Percentiles rank a stretch among this genome's conserved stretches.
Evolutionary conservation across 805 yeast species (phyloP).

Genomic region (Peterozyma xylosa): DNA sequence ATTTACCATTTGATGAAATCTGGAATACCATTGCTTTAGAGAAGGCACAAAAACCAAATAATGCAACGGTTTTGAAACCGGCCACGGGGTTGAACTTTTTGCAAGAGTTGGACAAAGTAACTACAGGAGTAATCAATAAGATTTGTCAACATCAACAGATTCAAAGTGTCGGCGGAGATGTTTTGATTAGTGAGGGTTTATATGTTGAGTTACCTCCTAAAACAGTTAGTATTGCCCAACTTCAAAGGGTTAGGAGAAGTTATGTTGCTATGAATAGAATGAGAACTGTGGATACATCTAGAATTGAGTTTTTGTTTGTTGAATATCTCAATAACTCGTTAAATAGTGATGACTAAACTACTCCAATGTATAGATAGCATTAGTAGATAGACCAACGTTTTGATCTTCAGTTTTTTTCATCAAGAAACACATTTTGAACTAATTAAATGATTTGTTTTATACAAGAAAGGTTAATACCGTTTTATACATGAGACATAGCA

Average conservation of each 20-base stretch:
- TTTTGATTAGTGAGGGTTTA: conserved; percentile 33
- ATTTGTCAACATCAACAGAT: conserved; percentile 58
- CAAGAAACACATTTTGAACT: too few relatives aligned
- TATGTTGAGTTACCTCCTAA: conserved; percentile 56
- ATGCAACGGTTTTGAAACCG: conserved; percentile 77
- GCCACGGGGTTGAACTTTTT: conserved; percentile 71
- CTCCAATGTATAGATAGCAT: too few relatives aligned
- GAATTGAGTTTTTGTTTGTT: conserved; percentile 68
- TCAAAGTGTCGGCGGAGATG: conserved; percentile 38
- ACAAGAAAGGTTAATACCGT: too few relatives aligned
- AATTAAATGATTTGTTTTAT: too few relatives aligned
- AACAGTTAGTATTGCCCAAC: conserved; percentile 60
- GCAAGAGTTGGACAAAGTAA: conserved; percentile 67
- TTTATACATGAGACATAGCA: too few relatives aligned
- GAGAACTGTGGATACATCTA: conserved; percentile 60
- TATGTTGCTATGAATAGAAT: conserved; percentile 76
- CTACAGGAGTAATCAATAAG: conserved; percentile 56
- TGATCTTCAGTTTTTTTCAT: too few relatives aligned
- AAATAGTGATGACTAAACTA: conserved; percentile 19
- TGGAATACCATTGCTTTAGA: conserved; percentile 56
- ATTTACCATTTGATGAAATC: conserved; percentile 57
- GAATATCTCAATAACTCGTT: conserved; percentile 69
- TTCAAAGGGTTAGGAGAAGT: conserved; percentile 79
- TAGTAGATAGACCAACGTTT: too few relatives aligned
- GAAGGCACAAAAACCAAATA: conserved; percentile 68